Percentiles rank a stretch among this genome's conserved stretches.
phyloP scores from a whole-genome alignment of 2,329 filamentous ascomycete genomes.

The Neonectria hederae region DNA sequence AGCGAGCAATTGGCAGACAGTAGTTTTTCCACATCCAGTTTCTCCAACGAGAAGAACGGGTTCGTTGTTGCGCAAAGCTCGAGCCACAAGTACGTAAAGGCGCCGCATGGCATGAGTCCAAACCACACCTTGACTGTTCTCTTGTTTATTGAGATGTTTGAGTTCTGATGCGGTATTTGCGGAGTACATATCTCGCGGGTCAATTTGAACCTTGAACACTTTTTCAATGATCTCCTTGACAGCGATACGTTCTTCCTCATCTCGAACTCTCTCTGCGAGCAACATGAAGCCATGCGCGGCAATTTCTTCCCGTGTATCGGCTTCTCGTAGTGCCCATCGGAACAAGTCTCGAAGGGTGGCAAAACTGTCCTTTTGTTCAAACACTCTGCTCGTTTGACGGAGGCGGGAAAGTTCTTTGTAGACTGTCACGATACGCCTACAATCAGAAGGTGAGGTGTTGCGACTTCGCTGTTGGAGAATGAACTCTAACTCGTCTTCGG shows the following conservation, averaged over 20 bases:
- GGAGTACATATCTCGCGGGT: constrained; percentile 78
- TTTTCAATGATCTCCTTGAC: constrained; percentile 90
- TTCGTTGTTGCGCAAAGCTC: constrained; percentile 88
- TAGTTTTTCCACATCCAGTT: constrained; percentile 97
- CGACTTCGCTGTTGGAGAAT: constrained; percentile 90
- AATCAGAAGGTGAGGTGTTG: constrained; percentile 89
- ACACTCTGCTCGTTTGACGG: constrained; percentile 88
- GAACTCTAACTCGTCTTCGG: constrained; percentile 89
- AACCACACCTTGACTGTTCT: constrained; percentile 74
- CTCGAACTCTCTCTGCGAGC: constrained; percentile 92
- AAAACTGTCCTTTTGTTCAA: constrained; percentile 97
- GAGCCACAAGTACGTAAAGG: constrained; percentile 87
- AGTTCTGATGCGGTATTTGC: constrained; percentile 65
- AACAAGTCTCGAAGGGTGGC: constrained; percentile 96
- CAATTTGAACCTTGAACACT: constrained; percentile 86
- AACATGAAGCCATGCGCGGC: constrained; percentile 96
- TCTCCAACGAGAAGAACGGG: constrained; percentile 95
- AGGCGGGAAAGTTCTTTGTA: constrained; percentile 92
- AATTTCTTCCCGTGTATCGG: constrained; percentile 87
- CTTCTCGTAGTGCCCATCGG: constrained; percentile 87
- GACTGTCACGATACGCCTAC: constrained; percentile 87
- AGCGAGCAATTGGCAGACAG: constrained; percentile 90
- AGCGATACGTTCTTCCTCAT: constrained; percentile 82
- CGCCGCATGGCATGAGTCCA: constrained; percentile 97
- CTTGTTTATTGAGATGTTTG: constrained; percentile 54